Conservation (phyloP, 805 yeast genomes). For the Starmera pachycereana region DNA sequence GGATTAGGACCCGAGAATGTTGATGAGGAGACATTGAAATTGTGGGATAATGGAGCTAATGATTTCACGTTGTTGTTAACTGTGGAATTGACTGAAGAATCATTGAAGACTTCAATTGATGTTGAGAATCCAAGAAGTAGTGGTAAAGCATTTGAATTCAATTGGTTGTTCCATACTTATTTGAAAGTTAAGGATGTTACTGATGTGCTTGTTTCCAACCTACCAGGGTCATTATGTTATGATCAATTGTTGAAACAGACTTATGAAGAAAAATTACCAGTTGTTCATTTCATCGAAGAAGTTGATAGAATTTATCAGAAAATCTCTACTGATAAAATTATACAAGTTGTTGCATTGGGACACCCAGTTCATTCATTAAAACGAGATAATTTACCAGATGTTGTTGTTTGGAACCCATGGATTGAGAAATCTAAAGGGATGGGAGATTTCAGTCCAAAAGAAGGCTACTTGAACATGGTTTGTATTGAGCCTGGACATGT, state of each 20-base stretch:
- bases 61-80: slow-evolving; percentile 76
- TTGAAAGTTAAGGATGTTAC: slow-evolving; percentile 66
- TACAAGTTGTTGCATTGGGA: slow-evolving; percentile 65
- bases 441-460: slow-evolving; percentile 83
- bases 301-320: slow-evolving; percentile 75
- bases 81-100: slow-evolving; percentile 46
- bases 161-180: slow-evolving; percentile 93
- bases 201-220: slow-evolving; percentile 66
- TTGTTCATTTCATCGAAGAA: slow-evolving; percentile 63
- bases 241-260: slow-evolving; percentile 65
- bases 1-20: slow-evolving; percentile 84
- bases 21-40: slow-evolving; percentile 53
- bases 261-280: slow-evolving; percentile 67
- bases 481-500: slow-evolving; percentile 95
- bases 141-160: slow-evolving; percentile 55
- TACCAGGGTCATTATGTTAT: slow-evolving; percentile 59
- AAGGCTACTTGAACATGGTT: slow-evolving; percentile 78
- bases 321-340: slow-evolving; percentile 39
- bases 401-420: slow-evolving; percentile 99
- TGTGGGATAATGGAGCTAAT: slow-evolving; percentile 28
- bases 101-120: slow-evolving; percentile 59
- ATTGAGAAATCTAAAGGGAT: slow-evolving; percentile 66
- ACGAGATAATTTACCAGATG: slow-evolving; percentile 51
- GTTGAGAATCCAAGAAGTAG: slow-evolving; percentile 59
- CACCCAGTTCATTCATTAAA: slow-evolving; percentile 59